A percentile compares a stretch with the other conserved stretches of the same genome.
These are phyloP conservation scores for Waltergamsia citrina DNA, from an alignment of 2,329 filamentous ascomycete genomes.

Conservation along the genomic window DNA sequence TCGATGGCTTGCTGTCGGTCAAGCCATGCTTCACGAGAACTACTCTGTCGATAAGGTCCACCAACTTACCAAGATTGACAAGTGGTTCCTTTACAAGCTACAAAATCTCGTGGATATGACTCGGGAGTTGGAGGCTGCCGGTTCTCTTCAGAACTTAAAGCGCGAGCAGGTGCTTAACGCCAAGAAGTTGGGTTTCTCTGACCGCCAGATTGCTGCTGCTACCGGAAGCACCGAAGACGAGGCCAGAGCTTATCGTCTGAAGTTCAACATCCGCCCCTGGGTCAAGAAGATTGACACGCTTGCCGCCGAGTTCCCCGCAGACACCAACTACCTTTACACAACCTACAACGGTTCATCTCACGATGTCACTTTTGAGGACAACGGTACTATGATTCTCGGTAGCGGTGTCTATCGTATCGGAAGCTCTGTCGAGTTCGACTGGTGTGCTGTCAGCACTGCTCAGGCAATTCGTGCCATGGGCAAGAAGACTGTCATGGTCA, in stretches of 20 bases:
- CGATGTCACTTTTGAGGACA: conserved; percentile 89
- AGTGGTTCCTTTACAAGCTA: conserved; percentile 98
- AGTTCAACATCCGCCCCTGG: conserved; percentile 85
- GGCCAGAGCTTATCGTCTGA: conserved; percentile 74
- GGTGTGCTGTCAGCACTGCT: conserved; percentile 90
- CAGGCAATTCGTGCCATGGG: conserved; percentile 75
- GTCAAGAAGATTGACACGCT: conserved; percentile 99
- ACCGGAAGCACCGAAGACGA: conserved; percentile 83
- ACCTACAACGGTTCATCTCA: conserved; percentile 95
- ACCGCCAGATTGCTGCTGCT: conserved; percentile 84
- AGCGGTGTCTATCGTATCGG: conserved; percentile 97
- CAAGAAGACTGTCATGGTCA: conserved; percentile 98
- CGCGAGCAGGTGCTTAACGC: conserved; percentile 82
- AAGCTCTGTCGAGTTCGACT: conserved; percentile 96
- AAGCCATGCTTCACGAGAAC: conserved; percentile 95
- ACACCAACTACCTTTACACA: conserved; percentile 94
- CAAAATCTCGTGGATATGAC: conserved; percentile 94
- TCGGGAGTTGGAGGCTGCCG: conserved; percentile 73
- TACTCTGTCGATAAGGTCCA: conserved; percentile 90
- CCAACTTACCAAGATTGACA: conserved; percentile 95
- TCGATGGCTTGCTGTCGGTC: conserved; percentile 92
- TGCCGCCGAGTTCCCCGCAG: conserved; percentile 89
- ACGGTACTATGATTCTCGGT: conserved; percentile 81
- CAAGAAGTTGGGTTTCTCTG: conserved; percentile 97
- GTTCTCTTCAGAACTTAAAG: conserved; percentile 74